These are phyloP conservation scores for Exophiala bonariae DNA, from an alignment of 2,329 filamentous ascomycete species.

Conservation along the genomic window DNA sequence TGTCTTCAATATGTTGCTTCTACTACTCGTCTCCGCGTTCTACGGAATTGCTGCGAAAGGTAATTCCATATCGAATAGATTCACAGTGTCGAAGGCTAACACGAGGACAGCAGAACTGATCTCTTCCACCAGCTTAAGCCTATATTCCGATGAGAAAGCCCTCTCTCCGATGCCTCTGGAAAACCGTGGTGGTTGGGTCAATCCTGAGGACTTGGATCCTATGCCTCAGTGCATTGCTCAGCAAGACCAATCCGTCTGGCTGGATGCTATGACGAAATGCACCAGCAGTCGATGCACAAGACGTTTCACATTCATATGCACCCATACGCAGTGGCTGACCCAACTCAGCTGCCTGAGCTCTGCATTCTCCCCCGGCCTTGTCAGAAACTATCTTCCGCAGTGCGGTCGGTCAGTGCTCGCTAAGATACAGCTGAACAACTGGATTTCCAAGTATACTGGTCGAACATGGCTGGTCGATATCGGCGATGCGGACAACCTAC, in stretches of 20 bases:
- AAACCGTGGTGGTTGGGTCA: slow-evolving; percentile 33
- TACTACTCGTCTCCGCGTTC: slow-evolving; percentile 1
- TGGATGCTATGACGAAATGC: slow-evolving; percentile 34
- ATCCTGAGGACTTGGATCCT: slow-evolving; percentile 34
- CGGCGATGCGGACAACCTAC: slow-evolving; percentile 32
- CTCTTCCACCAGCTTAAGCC: background rate
- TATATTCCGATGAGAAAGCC: background rate
- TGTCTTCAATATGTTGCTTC: background rate
- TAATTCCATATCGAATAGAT: too few relatives aligned
- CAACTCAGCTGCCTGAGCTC: slow-evolving; percentile 34
- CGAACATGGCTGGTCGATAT: slow-evolving; percentile 36
- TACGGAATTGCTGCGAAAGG: slow-evolving; percentile 10
- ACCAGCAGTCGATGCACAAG: slow-evolving; percentile 31
- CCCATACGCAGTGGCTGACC: slow-evolving; percentile 35
- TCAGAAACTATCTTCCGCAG: slow-evolving; percentile 30
- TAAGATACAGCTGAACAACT: slow-evolving; percentile 34
- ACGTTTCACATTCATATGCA: slow-evolving; percentile 35
- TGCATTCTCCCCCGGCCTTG: slow-evolving; percentile 31
- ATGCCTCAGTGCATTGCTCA: slow-evolving; percentile 39
- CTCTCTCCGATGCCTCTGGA: slow-evolving; percentile 17
- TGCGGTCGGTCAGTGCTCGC: slow-evolving; percentile 35
- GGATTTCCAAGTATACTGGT: slow-evolving; percentile 31
- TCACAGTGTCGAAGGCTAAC: slow-evolving; percentile 5
- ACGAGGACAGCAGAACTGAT: slow-evolving; percentile 2
- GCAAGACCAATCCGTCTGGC: slow-evolving; percentile 34